A percentile compares a stretch with the other conserved stretches of the same genome.
Conservation (phyloP, 345 rosid species). For the Eucalyptus urophylla region DNA sequence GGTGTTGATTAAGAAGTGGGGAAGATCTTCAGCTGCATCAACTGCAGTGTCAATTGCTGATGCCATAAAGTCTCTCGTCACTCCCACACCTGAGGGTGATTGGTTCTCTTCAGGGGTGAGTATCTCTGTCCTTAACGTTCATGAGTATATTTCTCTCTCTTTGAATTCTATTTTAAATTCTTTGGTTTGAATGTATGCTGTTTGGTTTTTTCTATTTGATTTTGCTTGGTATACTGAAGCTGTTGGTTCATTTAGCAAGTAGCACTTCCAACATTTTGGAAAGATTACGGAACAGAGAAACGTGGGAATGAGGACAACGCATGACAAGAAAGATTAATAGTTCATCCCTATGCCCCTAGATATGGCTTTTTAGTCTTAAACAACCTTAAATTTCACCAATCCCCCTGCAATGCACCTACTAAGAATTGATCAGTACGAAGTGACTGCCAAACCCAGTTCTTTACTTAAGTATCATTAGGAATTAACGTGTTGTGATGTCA, state of each 20-base stretch:
- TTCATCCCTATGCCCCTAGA: not conserved
- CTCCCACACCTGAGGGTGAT: slow-evolving; percentile 93
- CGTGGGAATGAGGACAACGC: not conserved
- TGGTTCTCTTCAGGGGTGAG: slow-evolving; percentile 95
- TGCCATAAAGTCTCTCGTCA: slow-evolving; percentile 78
- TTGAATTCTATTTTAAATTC: not conserved
- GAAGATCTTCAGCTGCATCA: slow-evolving; percentile 98
- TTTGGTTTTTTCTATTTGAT: not conserved
- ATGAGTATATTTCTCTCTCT: not conserved
- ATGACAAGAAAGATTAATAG: not conserved
- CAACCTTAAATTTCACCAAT: not conserved
- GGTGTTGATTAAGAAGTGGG: slow-evolving; percentile 88
- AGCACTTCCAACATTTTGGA: not conserved
- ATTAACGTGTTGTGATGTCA: not conserved
- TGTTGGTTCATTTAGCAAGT: not conserved
- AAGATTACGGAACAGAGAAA: not conserved
- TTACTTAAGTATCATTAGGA: not conserved
- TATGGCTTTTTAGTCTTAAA: not conserved
- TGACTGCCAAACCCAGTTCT: not conserved
- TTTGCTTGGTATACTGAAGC: not conserved
- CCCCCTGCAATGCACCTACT: not conserved
- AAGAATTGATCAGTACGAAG: not conserved
- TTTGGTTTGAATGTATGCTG: not conserved
- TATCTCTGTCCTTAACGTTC: not conserved
- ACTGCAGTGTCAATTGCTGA: slow-evolving; percentile 89